Conservation (phyloP, 805 yeast species). For the Candida tammaniensis region DNA sequence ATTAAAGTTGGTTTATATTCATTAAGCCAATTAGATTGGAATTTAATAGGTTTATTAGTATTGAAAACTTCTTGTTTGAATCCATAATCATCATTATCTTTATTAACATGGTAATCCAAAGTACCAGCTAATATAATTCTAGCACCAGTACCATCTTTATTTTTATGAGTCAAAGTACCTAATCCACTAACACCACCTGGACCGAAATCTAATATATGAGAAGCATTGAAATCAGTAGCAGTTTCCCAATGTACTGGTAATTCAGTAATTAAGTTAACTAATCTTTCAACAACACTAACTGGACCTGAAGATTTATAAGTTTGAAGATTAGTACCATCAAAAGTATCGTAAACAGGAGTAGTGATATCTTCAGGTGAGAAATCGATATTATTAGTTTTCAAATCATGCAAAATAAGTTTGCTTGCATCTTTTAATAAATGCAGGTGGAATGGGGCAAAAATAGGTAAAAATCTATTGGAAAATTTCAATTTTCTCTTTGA, state of each 20-base stretch:
- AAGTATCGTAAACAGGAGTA: slow-evolving; percentile 92
- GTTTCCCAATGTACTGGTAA: slow-evolving; percentile 93
- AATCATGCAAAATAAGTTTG: slow-evolving; percentile 62
- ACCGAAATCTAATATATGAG: slow-evolving; percentile 95
- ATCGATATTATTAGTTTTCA: slow-evolving; percentile 52
- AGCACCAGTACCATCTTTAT: slow-evolving; percentile 98
- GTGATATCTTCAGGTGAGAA: slow-evolving; percentile 55
- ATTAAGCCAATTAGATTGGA: slow-evolving; percentile 86
- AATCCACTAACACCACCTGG: slow-evolving; percentile 98
- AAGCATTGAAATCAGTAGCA: slow-evolving; percentile 76
- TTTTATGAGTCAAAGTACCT: slow-evolving; percentile 93
- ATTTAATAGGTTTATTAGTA: slow-evolving; percentile 63
- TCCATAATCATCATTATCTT: slow-evolving; percentile 82
- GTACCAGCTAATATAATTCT: slow-evolving; percentile 94
- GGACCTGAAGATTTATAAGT: slow-evolving; percentile 21
- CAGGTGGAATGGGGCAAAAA: slow-evolving; percentile 96
- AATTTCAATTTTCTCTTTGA: slow-evolving; percentile 93
- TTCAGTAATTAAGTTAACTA: slow-evolving; percentile 79
- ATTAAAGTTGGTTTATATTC: slow-evolving; percentile 85
- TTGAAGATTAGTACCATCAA: slow-evolving; percentile 76
- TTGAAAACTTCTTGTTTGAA: slow-evolving; percentile 94
- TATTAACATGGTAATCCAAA: slow-evolving; percentile 49
- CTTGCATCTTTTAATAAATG: slow-evolving; percentile 76
- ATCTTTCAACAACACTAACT: slow-evolving; percentile 62
- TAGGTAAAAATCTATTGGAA: slow-evolving; percentile 91